Base-by-base conservation (phyloP, 140 eudicot genomes). In the Oenanthe javanica region DNA sequence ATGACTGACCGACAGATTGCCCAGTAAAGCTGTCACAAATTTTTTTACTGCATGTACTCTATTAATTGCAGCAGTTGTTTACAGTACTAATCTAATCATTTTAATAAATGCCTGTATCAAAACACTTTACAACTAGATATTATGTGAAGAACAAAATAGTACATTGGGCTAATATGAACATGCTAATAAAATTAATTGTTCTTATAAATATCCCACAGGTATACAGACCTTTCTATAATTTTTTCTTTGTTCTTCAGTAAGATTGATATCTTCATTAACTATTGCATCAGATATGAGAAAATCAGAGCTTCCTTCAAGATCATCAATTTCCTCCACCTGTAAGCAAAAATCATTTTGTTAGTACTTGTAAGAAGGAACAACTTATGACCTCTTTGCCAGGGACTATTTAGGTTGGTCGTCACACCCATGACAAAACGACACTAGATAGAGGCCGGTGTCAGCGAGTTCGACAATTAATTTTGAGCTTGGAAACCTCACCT, bases 271-370 rank as follows among this genome's bases (percentile, higher is more conserved):
- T 73, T 95, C 97, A 63, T 89, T 87, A 71, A 86, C 92, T 79
- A 95, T 64, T 77, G 97, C 99, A 87, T 85, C 97, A 31, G 92
- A 91, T 81, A 90, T 72, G 83, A 95, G 99, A 52, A 89, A 95
- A 82, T 84, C 69, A 69, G 81, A 80, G 82, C 89, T 80, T 59
- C 86, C 97, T 77, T 91, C 99, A 74, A 91, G 50, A 72, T 96
- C 99, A 87, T 88, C 98, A 70, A 96, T 96, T 89, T 96, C 99
- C 87, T 96, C 99, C 51, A 96, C 99, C 99, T 96, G 84, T 76
- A 59, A 75, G 38, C 61, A n/a, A 23, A 75, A 18, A 49, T 4
- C 2, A 13, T 18, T 9, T 52, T 12, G 27, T 23, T 47, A 48
- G 78, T n/a, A 47, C 15, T 23, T 46, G 50, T 21, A 14, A 74